Evolutionary conservation across 495 filamentous ascomycete species (phyloP), one percentile per base, ranked within the genome.

Genomic region (Achaetomiella virescens): DNA sequence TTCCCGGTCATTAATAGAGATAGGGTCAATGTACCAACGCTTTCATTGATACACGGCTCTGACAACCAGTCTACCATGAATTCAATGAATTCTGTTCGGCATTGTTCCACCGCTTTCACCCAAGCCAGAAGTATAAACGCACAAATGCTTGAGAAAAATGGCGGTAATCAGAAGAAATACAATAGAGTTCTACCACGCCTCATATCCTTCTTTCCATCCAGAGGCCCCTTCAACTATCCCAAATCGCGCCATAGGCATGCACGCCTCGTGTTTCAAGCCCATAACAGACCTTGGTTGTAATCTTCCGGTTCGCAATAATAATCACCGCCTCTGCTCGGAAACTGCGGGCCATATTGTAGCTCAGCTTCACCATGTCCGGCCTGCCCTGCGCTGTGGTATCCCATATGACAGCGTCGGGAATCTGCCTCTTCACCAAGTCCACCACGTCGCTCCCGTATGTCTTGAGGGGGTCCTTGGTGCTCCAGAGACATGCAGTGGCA

Each of bases 221-320:
- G n/a, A n/a, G n/a, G 17, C 25, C 41, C 24, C 57, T 31, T 37
- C 45, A 60, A 12, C 51, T 55, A 55, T 90, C 86, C 66, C 85
- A 90, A 61, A 90, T 85, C 14, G 86, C 79, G 15, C 85, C 86
- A 70, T 78, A 89, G 11, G 84, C 84, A 25, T 83, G 79, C 35
- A 86, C 69, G 1, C 84, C 83, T 51, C 80, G 72, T 31, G 73
- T 75, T 69, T 90, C 84, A 52, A 90, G 71, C 36, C 78, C 79
- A 69, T 82, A 86, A 5, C 86, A 81, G 11, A 88, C 70, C 61
- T 78, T 76, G 57, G 74, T 73, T 38, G 86, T 89, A 45, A 86
- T 68, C 48, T 66, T 74, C 46, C 81, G 81, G 67, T 90, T 90
- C 58, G 78, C 81, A 61, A 89, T 84, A 47, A 86, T 74, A 61